Evolutionary conservation across 768 basidiomycete species (phyloP).

Genomic region (Strobilomyces confusus): DNA sequence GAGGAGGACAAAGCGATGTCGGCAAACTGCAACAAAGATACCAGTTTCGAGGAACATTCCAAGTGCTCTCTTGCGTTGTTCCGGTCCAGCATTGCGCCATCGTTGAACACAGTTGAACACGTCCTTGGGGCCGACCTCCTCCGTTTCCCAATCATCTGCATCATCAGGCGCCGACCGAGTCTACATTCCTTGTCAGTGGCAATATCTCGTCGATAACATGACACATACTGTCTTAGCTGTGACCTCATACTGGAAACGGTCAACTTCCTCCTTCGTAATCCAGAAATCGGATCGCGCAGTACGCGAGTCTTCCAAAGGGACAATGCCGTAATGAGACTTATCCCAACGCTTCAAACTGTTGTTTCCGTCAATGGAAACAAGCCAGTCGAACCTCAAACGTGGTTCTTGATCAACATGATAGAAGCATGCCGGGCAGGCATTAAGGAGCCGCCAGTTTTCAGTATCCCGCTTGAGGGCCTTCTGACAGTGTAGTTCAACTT

Average conservation of each 20-base stretch:
- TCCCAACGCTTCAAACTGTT: not conserved
- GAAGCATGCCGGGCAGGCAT: not conserved
- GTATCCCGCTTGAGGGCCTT: too few species aligned
- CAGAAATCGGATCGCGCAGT: not conserved
- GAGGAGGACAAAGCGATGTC: not conserved
- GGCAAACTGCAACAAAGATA: constrained; percentile 3
- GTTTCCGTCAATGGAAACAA: constrained; percentile 5
- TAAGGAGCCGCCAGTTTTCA: not conserved
- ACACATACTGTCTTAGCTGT: too few species aligned
- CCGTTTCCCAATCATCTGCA: too few species aligned
- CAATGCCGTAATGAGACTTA: not conserved
- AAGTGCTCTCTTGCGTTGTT: not conserved
- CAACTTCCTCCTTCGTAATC: not conserved
- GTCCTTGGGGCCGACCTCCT: too few species aligned
- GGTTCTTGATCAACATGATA: constrained; percentile 8
- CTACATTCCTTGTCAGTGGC: too few species aligned
- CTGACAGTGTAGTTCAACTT: too few species aligned
- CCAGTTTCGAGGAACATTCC: not conserved
- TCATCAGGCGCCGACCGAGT: too few species aligned
- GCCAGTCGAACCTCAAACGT: not conserved
- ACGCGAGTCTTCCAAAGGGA: too few species aligned
- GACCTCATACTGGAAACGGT: not conserved
- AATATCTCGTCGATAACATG: too few species aligned
- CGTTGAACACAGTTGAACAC: not conserved
- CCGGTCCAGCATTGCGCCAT: not conserved